These are phyloP conservation scores for Colletotrichum graminicola DNA, from an alignment of 2,329 filamentous ascomycete species.

Conservation along the genomic window DNA sequence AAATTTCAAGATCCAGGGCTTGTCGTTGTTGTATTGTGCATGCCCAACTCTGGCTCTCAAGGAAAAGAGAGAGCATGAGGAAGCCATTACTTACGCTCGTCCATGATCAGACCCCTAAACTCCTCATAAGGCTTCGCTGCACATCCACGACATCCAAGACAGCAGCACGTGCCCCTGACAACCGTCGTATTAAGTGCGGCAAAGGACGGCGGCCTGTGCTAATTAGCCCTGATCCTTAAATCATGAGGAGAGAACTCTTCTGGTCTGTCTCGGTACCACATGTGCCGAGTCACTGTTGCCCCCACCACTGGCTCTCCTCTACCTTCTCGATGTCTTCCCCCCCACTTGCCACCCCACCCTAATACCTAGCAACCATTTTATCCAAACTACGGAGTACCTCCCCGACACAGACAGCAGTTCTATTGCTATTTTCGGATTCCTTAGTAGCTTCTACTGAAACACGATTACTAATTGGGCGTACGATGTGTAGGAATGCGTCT, in stretches of 20 bases:
- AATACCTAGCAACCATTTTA: background rate
- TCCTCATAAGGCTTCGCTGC: background rate
- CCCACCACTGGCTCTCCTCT: too few relatives aligned
- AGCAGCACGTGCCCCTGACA: background rate
- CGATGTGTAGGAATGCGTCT: background rate
- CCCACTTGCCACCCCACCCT: background rate
- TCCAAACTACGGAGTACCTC: background rate
- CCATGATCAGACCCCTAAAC: background rate
- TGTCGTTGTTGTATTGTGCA: too few relatives aligned
- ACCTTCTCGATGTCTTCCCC: too few relatives aligned
- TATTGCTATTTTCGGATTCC: background rate
- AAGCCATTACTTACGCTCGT: background rate
- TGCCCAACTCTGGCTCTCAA: too few relatives aligned
- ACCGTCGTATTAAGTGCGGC: background rate
- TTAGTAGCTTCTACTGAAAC: background rate
- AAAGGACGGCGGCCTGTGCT: conserved; percentile 1
- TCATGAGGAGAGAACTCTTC: background rate
- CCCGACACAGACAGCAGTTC: too few relatives aligned
- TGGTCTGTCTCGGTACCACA: background rate
- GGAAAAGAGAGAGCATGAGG: too few relatives aligned
- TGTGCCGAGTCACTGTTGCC: background rate
- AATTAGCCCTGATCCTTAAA: background rate
- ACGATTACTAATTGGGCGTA: background rate
- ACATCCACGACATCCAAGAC: background rate
- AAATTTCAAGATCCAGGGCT: too few relatives aligned